Conservation (phyloP, 495 filamentous ascomycete genomes). For the Xylaria palmicola region DNA sequence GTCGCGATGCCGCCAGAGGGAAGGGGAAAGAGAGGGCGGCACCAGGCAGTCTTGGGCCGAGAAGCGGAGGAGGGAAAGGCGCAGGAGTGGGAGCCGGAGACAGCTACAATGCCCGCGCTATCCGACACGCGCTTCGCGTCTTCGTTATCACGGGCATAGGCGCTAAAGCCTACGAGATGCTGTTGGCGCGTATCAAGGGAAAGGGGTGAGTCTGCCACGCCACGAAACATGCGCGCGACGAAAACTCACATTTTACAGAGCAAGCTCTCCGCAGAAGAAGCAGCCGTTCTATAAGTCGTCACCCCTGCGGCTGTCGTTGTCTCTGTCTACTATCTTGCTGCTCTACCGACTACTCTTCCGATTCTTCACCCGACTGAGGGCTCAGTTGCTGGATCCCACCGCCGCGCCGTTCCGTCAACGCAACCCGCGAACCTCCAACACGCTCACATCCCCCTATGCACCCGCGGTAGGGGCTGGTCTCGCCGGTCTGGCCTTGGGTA, state of each 20-base stretch:
- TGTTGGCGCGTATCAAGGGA: slow-evolving; percentile 47
- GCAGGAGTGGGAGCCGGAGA: slow-evolving; percentile 39
- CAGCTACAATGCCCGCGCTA: slow-evolving; percentile 76
- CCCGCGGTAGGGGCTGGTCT: slow-evolving; percentile 86
- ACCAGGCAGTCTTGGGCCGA: background rate
- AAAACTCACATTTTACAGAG: too few species aligned
- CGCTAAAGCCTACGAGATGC: slow-evolving; percentile 66
- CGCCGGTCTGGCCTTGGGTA: slow-evolving; percentile 76
- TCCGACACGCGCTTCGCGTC: slow-evolving; percentile 72
- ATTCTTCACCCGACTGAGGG: slow-evolving; percentile 79
- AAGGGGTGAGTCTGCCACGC: slow-evolving; percentile 42
- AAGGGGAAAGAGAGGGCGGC: slow-evolving; percentile 25
- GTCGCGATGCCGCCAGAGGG: slow-evolving; percentile 17
- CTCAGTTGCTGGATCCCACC: slow-evolving; percentile 70
- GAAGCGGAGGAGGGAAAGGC: slow-evolving; percentile 16
- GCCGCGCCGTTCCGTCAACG: slow-evolving; percentile 75
- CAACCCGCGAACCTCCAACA: slow-evolving; percentile 70
- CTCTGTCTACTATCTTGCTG: slow-evolving; percentile 78
- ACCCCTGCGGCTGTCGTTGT: slow-evolving; percentile 74
- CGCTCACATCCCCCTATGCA: slow-evolving; percentile 77
- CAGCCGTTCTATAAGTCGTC: slow-evolving; percentile 63
- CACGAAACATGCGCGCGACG: too few species aligned
- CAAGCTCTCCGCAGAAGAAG: slow-evolving; percentile 33
- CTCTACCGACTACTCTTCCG: slow-evolving; percentile 86
- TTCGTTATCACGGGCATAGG: slow-evolving; percentile 68